Evolutionary conservation across 352 stramenopile species (phyloP), one percentile per base, ranked within the genome.

Genomic region (Globisporangium sylvaticum): DNA sequence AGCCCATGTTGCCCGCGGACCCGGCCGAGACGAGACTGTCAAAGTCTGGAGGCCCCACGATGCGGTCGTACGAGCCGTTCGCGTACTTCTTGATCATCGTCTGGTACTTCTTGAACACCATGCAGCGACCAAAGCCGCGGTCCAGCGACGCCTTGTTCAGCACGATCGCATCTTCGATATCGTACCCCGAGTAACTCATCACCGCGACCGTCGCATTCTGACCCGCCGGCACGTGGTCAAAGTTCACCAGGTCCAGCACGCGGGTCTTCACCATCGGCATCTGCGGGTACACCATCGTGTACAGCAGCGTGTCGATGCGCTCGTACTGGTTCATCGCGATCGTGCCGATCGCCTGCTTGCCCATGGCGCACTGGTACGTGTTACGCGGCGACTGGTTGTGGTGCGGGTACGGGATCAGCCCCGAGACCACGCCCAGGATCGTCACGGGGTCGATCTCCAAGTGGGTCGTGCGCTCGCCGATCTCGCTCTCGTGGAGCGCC

Each of bases 331-430:
- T 99, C 79, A 99, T 97, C 9, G 86, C 94, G 57, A 99, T 98
- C 29, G 96, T 99, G 58, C 98, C 98, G 71, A 99, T 99, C n/a
- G 98, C 97, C 77, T 98, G 94, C 83, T 99, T 99, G 58, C 98
- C 98, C 98, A 99, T 99, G 42, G 98, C 98, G 69, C 97, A 99
- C 81, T 99, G 98, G 77, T 99, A 99, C 4, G 98, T 99, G 77
- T 99, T 99, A 62, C 98, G 90, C 42, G 97, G 97, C 34, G 89
- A 98, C 79, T 99, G 97, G 70, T 99, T 99, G 83, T 99, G 95
- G 75, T 99, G 96, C n/a, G 97, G 97, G 76, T 98, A 99, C 31
- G 98, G 98, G 72, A 99, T 99, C 34, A 99, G 81, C 25, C 97
- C 97, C 18, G 97, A 98, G 3, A 99, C 97, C 67, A 99, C 97